Evolutionary conservation across 2,329 filamentous ascomycete species (phyloP), one percentile per base, ranked within the genome.

Genomic region (Septoria linicola): DNA sequence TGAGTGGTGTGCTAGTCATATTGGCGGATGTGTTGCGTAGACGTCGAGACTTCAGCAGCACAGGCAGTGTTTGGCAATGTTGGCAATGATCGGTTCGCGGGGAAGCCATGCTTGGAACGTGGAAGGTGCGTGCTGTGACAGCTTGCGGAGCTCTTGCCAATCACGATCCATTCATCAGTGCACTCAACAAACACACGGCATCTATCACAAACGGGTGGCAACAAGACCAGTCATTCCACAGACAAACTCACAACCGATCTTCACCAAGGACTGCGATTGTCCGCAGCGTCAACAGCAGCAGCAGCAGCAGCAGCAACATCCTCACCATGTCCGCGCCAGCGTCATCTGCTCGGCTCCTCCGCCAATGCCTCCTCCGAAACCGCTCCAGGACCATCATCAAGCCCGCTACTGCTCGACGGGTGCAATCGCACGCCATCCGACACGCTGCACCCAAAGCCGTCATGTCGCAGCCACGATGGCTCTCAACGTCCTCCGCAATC

Each of bases 401-500:
- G 42, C 41, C 53, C 19, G 32, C 51, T 44, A 51, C 43, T 27
- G 27, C 35, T 14, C 52, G 41, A 34, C 48, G 45, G 25, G 19
- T 49, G 11, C 46, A 48, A 20, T 20, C 39, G 7, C 34, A 25
- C 41, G 34, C 35, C 4, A 8, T 50, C 16, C 50, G 43, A 48
- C 47, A 39, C 35, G 44, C 47, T 20, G 45, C 40, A 40, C 53
- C 39, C 19, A 51, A 31, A 21, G 52, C 44, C 49, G 44, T 34
- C 41, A 45, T 20, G 14, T 49, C 55, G 14, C 51, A 57, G 8
- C 42, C 59, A 31, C 48, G 59, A 54, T 59, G 47, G 23, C 55
- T 63, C 36, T 65, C 64, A 25, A 48, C 41, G 2, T 43, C 54
- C 8, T 8, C 32, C 3, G 45, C 55, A 30, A 20, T 45, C 13